Conservation (phyloP, 129 eudicot species). For the Flaveria brownii region DNA sequence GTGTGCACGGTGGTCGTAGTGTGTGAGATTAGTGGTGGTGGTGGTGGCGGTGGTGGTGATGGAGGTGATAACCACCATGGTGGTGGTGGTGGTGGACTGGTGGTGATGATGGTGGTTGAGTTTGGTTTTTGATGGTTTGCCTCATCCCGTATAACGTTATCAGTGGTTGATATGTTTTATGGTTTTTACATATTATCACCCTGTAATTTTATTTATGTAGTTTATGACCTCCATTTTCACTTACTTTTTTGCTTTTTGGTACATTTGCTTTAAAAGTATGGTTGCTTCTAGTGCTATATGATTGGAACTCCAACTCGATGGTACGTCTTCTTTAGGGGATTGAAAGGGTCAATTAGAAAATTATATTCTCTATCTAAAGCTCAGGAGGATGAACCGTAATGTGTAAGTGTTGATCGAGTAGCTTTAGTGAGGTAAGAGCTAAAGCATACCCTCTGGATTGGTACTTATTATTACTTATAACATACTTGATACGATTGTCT, state of each 20-base stretch:
- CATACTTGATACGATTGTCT: too few relatives aligned
- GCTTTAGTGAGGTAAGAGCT: too few relatives aligned
- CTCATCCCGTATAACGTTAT: conserved; percentile 27
- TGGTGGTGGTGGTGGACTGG: conserved; percentile 32
- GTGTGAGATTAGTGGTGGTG: conserved; percentile 35
- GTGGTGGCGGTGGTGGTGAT: conserved; percentile 36
- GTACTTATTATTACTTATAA: too few relatives aligned
- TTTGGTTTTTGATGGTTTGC: conserved; percentile 30
- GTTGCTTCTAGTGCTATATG: too few relatives aligned
- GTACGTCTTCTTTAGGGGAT: too few relatives aligned
- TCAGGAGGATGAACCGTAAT: too few relatives aligned
- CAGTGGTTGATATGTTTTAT: conserved; percentile 23
- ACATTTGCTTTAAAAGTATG: not conserved
- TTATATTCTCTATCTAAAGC: too few relatives aligned
- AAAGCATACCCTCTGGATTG: too few relatives aligned
- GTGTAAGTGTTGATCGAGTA: too few relatives aligned
- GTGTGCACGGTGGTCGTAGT: conserved; percentile 31
- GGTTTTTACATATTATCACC: conserved; percentile 23
- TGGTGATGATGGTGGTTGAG: not conserved
- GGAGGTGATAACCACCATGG: conserved; percentile 69
- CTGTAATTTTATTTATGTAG: not conserved
- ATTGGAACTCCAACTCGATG: too few relatives aligned
- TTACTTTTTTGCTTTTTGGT: not conserved
- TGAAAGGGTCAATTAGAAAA: too few relatives aligned
- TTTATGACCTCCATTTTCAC: not conserved